These are phyloP conservation scores for Rhizopogon vinicolor DNA, from an alignment of 768 basidiomycete genomes.

Conservation along the genomic window DNA sequence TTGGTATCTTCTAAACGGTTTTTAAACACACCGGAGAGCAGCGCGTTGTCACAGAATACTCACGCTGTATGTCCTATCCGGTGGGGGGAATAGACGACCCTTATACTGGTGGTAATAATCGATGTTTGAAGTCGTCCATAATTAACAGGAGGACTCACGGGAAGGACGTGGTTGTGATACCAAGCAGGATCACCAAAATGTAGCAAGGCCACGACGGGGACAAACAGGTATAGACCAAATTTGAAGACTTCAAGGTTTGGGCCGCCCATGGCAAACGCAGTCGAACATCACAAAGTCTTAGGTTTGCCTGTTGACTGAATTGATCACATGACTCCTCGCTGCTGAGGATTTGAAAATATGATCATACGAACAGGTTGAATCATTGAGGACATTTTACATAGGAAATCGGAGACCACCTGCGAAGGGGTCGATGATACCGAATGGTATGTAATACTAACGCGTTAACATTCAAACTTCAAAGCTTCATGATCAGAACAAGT, in stretches of 20 bases:
- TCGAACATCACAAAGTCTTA: too few relatives aligned
- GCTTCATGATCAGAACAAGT: too few relatives aligned
- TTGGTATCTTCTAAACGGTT: conserved; percentile 50
- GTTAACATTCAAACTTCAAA: too few relatives aligned
- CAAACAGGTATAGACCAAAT: conserved; percentile 81
- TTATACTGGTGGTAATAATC: conserved; percentile 49
- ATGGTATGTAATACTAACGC: too few relatives aligned
- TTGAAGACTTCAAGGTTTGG: conserved; percentile 89
- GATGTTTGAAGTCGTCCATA: neutral
- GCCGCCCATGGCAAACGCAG: conserved; percentile 46
- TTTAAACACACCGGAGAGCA: neutral
- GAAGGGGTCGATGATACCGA: too few relatives aligned
- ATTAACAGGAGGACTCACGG: conserved; percentile 39
- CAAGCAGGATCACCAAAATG: conserved; percentile 88
- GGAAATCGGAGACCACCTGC: too few relatives aligned
- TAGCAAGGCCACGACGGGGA: conserved; percentile 74
- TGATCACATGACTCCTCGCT: too few relatives aligned
- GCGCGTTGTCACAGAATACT: conserved; percentile 4
- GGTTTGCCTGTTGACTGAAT: too few relatives aligned
- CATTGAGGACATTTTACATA: too few relatives aligned
- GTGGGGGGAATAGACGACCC: conserved; percentile 64
- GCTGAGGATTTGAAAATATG: too few relatives aligned
- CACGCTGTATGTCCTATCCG: conserved; percentile 53
- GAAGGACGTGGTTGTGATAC: conserved; percentile 75
- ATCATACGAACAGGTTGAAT: too few relatives aligned